Evolutionary conservation across 306 rosid genomes (phyloP).

Genomic region (Quercus berberidifolia): DNA sequence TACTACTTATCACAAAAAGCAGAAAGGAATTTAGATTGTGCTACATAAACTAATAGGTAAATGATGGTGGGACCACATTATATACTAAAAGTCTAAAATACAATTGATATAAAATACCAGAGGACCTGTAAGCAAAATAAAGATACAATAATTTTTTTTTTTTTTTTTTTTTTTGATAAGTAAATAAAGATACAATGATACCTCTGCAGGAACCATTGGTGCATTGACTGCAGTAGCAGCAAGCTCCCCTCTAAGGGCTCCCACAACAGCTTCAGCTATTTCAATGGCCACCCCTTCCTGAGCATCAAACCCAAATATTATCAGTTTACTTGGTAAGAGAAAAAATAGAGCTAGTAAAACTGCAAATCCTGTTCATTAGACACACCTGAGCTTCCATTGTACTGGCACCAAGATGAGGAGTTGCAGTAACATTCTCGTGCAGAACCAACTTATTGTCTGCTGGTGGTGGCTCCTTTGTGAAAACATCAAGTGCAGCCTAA

Average conservation of each 20-base stretch:
- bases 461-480: slow-evolving; percentile 81
- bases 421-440: slow-evolving; percentile 88
- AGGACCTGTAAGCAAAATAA: neutral
- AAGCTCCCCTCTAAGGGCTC: slow-evolving; percentile 94
- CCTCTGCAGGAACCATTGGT: slow-evolving; percentile 99
- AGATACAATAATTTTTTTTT: neutral
- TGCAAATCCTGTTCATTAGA: slow-evolving; percentile 4
- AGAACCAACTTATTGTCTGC: slow-evolving; percentile 66
- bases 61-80: neutral
- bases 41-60: neutral
- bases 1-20: too few species aligned
- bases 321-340: neutral
- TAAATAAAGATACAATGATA: slow-evolving; percentile 13
- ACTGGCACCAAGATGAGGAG: slow-evolving; percentile 99
- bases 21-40: too few species aligned
- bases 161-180: too few species aligned
- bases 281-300: slow-evolving; percentile 99
- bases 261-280: slow-evolving; percentile 97
- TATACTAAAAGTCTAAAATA: neutral
- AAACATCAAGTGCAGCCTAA: slow-evolving; percentile 97
- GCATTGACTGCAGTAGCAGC: slow-evolving; percentile 99
- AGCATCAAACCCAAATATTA: slow-evolving; percentile 23
- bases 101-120: neutral
- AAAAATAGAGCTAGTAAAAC: neutral
- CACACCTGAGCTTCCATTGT: slow-evolving; percentile 93